Percentiles rank a stretch among this genome's conserved stretches.
Evolutionary conservation across 2,329 filamentous ascomycete species (phyloP).

Genomic region (Aspergillus sp.): DNA sequence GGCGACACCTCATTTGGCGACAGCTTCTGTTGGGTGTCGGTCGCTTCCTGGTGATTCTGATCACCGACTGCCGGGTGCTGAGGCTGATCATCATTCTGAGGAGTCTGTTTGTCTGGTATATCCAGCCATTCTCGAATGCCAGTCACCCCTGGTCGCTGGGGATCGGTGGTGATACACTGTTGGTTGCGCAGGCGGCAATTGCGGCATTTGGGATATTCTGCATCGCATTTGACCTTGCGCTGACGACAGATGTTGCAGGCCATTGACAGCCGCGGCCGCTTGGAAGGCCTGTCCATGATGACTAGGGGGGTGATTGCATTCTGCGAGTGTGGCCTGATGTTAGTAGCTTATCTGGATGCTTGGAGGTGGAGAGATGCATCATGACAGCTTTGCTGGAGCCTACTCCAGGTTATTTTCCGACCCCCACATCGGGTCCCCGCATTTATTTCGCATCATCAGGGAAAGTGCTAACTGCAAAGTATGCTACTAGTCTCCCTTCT

Average conservation of each 20-base stretch:
- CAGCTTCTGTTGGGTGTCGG: background rate
- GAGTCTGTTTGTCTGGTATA: slow-evolving; percentile 8
- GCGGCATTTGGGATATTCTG: slow-evolving; percentile 30
- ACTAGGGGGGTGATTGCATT: background rate
- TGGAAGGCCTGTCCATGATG: slow-evolving; percentile 11
- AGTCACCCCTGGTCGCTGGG: slow-evolving; percentile 23
- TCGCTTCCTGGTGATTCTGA: background rate
- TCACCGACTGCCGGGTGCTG: background rate
- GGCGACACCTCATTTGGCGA: slow-evolving; percentile 9
- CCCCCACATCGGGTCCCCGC: too few species aligned
- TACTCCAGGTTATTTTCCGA: too few species aligned
- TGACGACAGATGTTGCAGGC: slow-evolving; percentile 31
- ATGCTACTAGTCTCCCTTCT: too few species aligned
- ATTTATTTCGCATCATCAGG: too few species aligned
- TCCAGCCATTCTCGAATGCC: slow-evolving; percentile 20
- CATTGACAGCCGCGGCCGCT: slow-evolving; percentile 23
- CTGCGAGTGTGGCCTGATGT: background rate
- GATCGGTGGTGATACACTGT: slow-evolving; percentile 27
- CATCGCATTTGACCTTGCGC: slow-evolving; percentile 33
- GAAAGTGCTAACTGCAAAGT: too few species aligned
- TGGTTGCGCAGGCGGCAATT: slow-evolving; percentile 29
- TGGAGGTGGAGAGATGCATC: too few species aligned
- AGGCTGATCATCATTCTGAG: background rate
- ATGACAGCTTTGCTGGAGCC: too few species aligned
- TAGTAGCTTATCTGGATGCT: background rate